These are phyloP conservation scores for Cutaneotrichosporon cutaneum DNA, from an alignment of 1,284 basidiomycete species.

Conservation along the genomic window DNA sequence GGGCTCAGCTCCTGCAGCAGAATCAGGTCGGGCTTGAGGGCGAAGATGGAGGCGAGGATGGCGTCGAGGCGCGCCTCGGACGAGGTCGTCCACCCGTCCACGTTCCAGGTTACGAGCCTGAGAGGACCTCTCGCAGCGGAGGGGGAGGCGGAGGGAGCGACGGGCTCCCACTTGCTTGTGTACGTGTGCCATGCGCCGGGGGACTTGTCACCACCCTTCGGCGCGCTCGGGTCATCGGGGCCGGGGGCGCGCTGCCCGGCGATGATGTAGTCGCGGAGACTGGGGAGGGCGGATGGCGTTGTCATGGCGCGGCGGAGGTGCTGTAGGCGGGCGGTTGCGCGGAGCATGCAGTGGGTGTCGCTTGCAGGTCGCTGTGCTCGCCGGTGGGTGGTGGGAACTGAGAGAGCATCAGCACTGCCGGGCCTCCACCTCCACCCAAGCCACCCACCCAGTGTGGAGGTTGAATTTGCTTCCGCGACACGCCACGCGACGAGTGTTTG, in stretches of 20 bases:
- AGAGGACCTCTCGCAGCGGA: background rate
- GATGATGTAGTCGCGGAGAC: slow-evolving; percentile 1
- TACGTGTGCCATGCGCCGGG: background rate
- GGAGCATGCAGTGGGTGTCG: background rate
- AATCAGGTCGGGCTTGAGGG: background rate
- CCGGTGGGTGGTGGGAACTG: too few species aligned
- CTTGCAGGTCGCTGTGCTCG: too few species aligned
- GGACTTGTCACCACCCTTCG: background rate
- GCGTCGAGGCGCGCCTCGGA: background rate
- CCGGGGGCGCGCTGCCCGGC: background rate
- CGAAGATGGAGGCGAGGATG: background rate
- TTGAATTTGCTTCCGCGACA: background rate
- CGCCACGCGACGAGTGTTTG: background rate
- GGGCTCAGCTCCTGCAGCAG: slow-evolving; percentile 10
- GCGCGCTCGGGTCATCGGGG: background rate
- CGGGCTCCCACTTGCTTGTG: slow-evolving; percentile 2
- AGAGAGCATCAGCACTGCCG: too few species aligned
- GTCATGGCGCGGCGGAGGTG: slow-evolving; percentile 3
- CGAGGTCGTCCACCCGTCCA: slow-evolving; percentile 2
- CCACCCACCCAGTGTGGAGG: too few species aligned
- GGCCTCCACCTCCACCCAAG: too few species aligned
- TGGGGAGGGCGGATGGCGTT: background rate
- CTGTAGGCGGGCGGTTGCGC: background rate
- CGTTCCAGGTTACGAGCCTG: slow-evolving; percentile 11
- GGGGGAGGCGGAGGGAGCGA: background rate